These are phyloP conservation scores for Entomortierella chlamydospora DNA, from an alignment of 192 early-diverging fungal genomes.

Conservation along the genomic window DNA sequence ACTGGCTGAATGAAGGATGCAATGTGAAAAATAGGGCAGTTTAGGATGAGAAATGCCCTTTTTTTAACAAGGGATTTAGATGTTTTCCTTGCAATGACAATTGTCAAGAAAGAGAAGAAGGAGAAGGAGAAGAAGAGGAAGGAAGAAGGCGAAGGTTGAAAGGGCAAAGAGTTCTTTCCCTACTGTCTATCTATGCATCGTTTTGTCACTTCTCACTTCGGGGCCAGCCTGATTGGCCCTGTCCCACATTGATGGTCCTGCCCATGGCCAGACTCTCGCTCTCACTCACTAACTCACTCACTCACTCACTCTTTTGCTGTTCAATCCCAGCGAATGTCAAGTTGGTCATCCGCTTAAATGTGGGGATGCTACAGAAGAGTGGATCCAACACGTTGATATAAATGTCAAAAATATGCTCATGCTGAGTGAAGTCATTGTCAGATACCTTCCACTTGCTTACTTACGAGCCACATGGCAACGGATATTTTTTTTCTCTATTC, in stretches of 20 bases:
- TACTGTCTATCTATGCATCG: not conserved
- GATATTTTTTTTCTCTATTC: no score
- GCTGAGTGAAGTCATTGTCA: slow-evolving; percentile 2
- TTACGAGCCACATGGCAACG: slow-evolving; percentile 2
- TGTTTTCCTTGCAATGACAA: not conserved
- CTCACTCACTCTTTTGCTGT: not conserved
- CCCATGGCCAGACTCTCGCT: not conserved
- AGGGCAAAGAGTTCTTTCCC: no score
- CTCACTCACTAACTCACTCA: not conserved
- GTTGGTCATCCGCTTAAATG: not conserved
- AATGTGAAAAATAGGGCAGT: not conserved
- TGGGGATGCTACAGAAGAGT: no score
- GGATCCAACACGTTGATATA: no score
- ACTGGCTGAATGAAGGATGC: no score
- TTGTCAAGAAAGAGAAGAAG: not conserved
- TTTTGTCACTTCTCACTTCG: not conserved
- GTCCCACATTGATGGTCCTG: slow-evolving; percentile 10
- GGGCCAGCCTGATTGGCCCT: slow-evolving; percentile 14
- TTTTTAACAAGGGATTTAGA: not conserved
- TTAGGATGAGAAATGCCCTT: not conserved
- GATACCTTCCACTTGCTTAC: not conserved
- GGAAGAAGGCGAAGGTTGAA: not conserved
- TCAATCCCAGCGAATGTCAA: not conserved
- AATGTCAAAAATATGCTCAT: not conserved
- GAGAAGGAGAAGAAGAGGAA: not conserved